Percentiles rank a stretch among this genome's conserved stretches.
Evolutionary conservation across 345 rosid species (phyloP).

Genomic region (Pelargonium nanum): DNA sequence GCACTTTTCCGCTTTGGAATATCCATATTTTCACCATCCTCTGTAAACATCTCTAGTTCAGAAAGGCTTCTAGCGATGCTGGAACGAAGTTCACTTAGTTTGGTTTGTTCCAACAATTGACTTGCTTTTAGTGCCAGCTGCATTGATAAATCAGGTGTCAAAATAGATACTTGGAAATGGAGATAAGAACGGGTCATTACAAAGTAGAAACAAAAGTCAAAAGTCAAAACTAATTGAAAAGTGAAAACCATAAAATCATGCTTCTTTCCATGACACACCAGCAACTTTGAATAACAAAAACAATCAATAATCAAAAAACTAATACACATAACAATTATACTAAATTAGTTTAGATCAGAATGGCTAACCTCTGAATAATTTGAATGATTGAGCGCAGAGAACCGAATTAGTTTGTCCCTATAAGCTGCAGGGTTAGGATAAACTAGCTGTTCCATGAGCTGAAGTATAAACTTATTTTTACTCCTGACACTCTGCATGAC

Average conservation of each 20-base stretch:
- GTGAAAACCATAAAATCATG: too few species aligned
- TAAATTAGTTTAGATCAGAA: constrained; percentile 9
- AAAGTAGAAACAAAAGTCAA: too few species aligned
- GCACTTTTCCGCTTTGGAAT: constrained; percentile 97
- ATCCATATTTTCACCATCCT: constrained; percentile 98
- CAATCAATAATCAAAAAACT: neutral
- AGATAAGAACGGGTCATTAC: too few species aligned
- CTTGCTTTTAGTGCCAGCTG: constrained; percentile 96
- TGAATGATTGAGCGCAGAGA: constrained; percentile 81
- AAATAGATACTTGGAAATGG: too few species aligned
- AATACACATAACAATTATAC: neutral
- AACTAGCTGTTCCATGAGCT: constrained; percentile 95
- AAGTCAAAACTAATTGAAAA: too few species aligned
- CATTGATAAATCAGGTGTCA: neutral
- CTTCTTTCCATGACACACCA: too few species aligned
- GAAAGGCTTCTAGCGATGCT: constrained; percentile 93
- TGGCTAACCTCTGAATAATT: constrained; percentile 84
- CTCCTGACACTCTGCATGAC: constrained; percentile 71
- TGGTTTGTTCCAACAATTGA: constrained; percentile 92
- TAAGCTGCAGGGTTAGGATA: constrained; percentile 99
- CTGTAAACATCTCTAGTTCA: constrained; percentile 97
- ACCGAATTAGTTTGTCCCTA: constrained; percentile 84
- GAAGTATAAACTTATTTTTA: constrained; percentile 79
- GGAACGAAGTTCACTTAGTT: constrained; percentile 95
- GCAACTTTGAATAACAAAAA: too few species aligned